Base-by-base conservation (phyloP, 1,284 basidiomycete genomes). In the Blastosporella zonata region DNA sequence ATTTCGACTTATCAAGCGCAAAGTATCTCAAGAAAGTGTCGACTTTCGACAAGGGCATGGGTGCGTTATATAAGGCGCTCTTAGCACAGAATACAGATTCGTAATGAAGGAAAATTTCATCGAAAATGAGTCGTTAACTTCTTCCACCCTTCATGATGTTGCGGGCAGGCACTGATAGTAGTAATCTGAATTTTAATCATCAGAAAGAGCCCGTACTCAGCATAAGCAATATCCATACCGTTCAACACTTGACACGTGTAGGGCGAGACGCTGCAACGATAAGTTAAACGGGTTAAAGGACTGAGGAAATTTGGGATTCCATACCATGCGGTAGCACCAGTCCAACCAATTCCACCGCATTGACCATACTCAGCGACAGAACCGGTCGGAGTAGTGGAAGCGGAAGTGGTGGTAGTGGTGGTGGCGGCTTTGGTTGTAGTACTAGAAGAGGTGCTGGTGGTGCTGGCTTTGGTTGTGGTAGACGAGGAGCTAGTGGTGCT, bases 101-200 rank as follows among this genome's bases (percentile, higher is more conserved):
- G n/a, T n/a, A n/a, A n/a, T n/a, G n/a, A n/a, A n/a, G n/a, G n/a
- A n/a, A n/a, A n/a, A n/a, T n/a, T n/a, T n/a, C n/a, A n/a, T n/a
- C n/a, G n/a, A n/a, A n/a, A 36, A 31, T 17, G 22, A n/a, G 29
- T 21, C 10, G 3, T 34, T 35, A 17, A 13, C 10, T 18, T 21
- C 5, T 29, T 22, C 3, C 2, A 17, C 15, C 7, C 20, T n/a
- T 71, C 52, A 73, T 40, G n/a, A n/a, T n/a, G n/a, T n/a, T n/a
- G n/a, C n/a, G n/a, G n/a, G n/a, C n/a, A 71, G 56, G 55, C 74
- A 75, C 56, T 75, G 74, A 10, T 64, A 75, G 59, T 74, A 75
- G 57, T 70, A 75, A 42, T 56, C 70, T 72, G 50, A 23, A 28
- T 12, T 22, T 22, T 3, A 6, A 25, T 13, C 15, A 42, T 18